Percentiles rank a stretch among this genome's conserved stretches.
phyloP scores from a whole-genome alignment of 345 rosid species.

The Nasturtium officinale region DNA sequence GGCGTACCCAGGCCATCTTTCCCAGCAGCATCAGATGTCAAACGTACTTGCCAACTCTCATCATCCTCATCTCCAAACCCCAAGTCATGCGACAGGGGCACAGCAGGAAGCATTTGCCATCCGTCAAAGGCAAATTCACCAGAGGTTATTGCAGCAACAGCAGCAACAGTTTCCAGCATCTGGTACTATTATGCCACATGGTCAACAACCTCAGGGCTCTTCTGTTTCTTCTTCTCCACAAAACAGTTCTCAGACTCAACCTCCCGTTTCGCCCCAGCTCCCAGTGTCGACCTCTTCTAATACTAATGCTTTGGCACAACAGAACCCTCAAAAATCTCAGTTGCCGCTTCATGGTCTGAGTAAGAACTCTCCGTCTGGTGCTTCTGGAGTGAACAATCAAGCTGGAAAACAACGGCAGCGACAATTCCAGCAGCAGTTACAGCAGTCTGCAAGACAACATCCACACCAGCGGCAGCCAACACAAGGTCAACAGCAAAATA shows the following conservation, averaged over 20 bases:
- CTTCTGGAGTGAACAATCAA: conserved; percentile 69
- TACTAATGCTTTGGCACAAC: conserved; percentile 54
- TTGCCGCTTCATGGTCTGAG: conserved; percentile 60
- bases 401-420: conserved; percentile 85
- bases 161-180: conserved; percentile 70
- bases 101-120: conserved; percentile 73
- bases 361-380: conserved; percentile 61
- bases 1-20: conserved; percentile 70
- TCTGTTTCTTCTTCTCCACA: conserved; percentile 74
- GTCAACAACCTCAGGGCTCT: conserved; percentile 70
- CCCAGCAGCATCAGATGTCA: conserved; percentile 70
- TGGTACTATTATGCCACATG: conserved; percentile 59
- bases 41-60: conserved; percentile 60
- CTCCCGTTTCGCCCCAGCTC: conserved; percentile 61
- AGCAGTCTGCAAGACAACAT: conserved; percentile 82
- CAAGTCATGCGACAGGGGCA: conserved; percentile 63
- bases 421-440: conserved; percentile 79
- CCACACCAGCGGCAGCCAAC: conserved; percentile 79
- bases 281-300: conserved; percentile 56
- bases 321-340: conserved; percentile 65
- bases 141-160: conserved; percentile 70
- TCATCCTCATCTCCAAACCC: conserved; percentile 67
- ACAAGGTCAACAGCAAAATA: conserved; percentile 70
- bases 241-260: conserved; percentile 69
- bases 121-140: conserved; percentile 75